Base-by-base conservation (phyloP, 176 grass and related monocot species). In the Oryza meridionalis region DNA sequence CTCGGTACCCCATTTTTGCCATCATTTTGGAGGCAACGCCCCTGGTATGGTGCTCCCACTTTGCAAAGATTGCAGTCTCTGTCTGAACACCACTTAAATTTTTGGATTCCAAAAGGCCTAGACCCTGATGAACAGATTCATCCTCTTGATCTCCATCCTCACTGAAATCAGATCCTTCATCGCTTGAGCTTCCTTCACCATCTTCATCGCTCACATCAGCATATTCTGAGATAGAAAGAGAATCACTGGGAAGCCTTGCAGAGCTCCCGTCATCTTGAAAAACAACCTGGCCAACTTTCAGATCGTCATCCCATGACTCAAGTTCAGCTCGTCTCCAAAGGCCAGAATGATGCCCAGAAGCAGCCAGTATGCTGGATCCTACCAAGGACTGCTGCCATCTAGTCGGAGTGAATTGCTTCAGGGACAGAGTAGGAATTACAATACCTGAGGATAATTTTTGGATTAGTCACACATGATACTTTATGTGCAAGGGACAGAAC, bases 1-100 rank as follows among this genome's bases (percentile, higher is more conserved):
- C 93, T 25, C 89, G 79, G 66, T 98, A 98, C 11, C 96, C 96
- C 96, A 95, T 98, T 37, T 84, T 98, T 72, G 96, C 93, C 96
- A 98, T 98, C 91, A 98, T 93, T 81, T 98, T 98, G 14, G 96
- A 98, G 87, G 91, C 96, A 11, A 98, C 87, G 11, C 93, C 96
- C 38, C 96, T 92, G 8, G 93, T 98, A 62, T 98, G 96, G 55
- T 95, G 67, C 69, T 98, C 96, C 96, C 93, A 98, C 38, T 90
- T 98, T 53, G 96, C 96, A 91, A 98, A 98, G 59, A 95, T 82
- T 44, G 66, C 64, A 0, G 93, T 98, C 64, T 98, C 96, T 47
- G 96, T 90, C 77, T 98, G 96, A 77, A 95, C 72, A 43, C 96
- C 96, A 59, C 76, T 83, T 88, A 91, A 79, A 85, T 83, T 92